Percentiles rank a stretch among this genome's conserved stretches.
phyloP scores from a whole-genome alignment of 2,329 filamentous ascomycete species.

The Scedosporium minutisporum region DNA sequence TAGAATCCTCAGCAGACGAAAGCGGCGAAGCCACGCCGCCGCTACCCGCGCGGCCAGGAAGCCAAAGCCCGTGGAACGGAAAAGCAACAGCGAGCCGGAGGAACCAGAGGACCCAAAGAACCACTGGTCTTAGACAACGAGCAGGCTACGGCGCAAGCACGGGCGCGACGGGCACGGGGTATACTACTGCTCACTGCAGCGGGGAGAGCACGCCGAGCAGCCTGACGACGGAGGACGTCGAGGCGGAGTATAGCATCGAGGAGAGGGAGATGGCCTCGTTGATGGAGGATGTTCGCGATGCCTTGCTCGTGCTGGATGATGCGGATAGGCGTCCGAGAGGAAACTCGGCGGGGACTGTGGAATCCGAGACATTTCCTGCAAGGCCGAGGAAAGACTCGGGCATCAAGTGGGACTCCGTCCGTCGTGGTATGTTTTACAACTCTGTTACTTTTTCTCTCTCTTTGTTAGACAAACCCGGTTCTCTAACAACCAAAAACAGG shows the following conservation, averaged over 20 bases:
- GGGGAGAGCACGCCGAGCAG: neutral
- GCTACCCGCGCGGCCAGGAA: neutral
- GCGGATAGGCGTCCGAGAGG: neutral
- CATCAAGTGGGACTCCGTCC: slow-evolving; percentile 5
- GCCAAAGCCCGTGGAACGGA: neutral
- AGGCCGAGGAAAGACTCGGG: neutral
- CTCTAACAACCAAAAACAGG: neutral
- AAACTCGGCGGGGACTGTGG: neutral
- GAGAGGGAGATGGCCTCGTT: neutral
- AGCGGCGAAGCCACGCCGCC: neutral
- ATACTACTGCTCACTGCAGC: neutral
- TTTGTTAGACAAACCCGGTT: neutral
- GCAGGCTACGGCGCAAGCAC: neutral
- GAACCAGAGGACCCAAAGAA: neutral
- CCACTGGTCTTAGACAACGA: neutral
- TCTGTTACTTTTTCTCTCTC: neutral
- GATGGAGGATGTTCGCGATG: neutral
- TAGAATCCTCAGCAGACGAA: neutral
- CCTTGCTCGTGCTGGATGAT: neutral
- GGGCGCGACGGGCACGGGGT: neutral
- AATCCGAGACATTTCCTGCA: neutral
- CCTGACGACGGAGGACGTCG: neutral
- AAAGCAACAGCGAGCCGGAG: neutral
- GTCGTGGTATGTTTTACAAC: neutral
- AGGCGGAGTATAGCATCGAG: neutral